Base-by-base conservation (phyloP, 441 rosid genomes). In the Arabidopsis hybrid region DNA sequence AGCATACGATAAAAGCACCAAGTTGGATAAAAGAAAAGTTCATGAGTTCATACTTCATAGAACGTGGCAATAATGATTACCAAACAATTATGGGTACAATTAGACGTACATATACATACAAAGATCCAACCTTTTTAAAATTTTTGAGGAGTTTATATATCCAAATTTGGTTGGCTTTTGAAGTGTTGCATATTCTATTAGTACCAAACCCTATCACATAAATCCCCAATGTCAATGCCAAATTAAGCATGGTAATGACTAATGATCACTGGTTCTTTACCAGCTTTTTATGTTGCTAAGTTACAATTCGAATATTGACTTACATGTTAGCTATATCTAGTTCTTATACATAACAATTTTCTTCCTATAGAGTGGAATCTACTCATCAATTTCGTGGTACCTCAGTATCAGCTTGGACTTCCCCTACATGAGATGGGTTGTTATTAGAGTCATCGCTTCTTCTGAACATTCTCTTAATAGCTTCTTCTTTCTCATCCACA, bases 401-500 rank as follows among this genome's bases (percentile, higher is more conserved):
- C 77, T 73, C 74, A 65, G 80, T 16, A 71, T 49, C 77, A 43
- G 55, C 57, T 71, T 71, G 76, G 38, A 42, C 35, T 40, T 71
- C 67, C 56, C 57, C 72, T 50, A 45, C 80, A 65, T 43, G 80
- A 60, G 73, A 66, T 55, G 50, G 80, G 34, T 81, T 80, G 57
- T 68, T 79, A 16, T 55, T 78, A 16, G 79, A 73, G 81, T 79
- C 46, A 60, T 84, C 87, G 57, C 71, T 26, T 14, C 74, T 78
- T 43, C 69, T 65, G 67, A 82, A 84, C 79, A 83, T 73, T 74
- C 81, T 86, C 87, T 88, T 89, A 81, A 84, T 88, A 60, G 90
- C 90, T 75, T 93, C 98, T 80, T 91, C 98, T 73, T 79, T 93
- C 88, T 91, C 84, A 52, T 93, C 97, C 26, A 93, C 80, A 75